Percentiles rank a stretch among this genome's conserved stretches.
phyloP scores from a whole-genome alignment of 2,329 filamentous ascomycete genomes.

The Pestalotiopsis sp. region DNA sequence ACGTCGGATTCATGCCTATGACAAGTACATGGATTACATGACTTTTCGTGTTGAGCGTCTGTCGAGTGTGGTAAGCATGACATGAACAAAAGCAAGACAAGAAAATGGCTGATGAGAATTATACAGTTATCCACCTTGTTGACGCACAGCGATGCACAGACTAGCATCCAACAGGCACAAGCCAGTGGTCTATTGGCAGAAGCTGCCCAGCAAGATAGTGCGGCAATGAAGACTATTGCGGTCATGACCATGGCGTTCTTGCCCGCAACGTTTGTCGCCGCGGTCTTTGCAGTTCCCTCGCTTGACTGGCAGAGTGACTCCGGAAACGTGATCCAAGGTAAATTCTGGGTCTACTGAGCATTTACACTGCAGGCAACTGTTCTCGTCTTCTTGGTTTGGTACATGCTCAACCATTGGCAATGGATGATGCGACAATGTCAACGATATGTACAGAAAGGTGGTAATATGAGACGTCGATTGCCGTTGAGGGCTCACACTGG shows the following conservation, averaged over 20 bases:
- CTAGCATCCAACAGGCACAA: background rate
- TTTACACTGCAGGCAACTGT: background rate
- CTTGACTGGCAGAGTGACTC: slow-evolving; percentile 6
- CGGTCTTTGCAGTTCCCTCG: slow-evolving; percentile 14
- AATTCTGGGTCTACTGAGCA: slow-evolving; percentile 11
- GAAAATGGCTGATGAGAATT: background rate
- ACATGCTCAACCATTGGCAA: background rate
- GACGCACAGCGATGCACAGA: slow-evolving; percentile 2
- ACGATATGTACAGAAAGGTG: background rate
- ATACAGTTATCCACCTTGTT: background rate
- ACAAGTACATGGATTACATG: slow-evolving; percentile 8
- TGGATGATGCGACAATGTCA: background rate
- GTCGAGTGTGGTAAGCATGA: background rate
- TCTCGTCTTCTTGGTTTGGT: slow-evolving; percentile 7
- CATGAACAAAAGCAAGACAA: background rate
- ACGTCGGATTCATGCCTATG: background rate
- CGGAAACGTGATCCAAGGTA: background rate
- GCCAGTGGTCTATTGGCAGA: slow-evolving; percentile 16
- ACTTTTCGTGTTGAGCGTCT: background rate
- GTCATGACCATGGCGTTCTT: slow-evolving; percentile 36
- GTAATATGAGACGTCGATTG: background rate
- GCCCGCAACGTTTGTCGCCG: slow-evolving; percentile 34
- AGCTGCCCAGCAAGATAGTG: slow-evolving; percentile 31
- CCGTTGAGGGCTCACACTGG: too few species aligned
- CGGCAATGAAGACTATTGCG: slow-evolving; percentile 36